Percentiles rank a stretch among this genome's conserved stretches.
Conservation (phyloP, 1,284 basidiomycete species). For the Sanguinoderma infundibulare region DNA sequence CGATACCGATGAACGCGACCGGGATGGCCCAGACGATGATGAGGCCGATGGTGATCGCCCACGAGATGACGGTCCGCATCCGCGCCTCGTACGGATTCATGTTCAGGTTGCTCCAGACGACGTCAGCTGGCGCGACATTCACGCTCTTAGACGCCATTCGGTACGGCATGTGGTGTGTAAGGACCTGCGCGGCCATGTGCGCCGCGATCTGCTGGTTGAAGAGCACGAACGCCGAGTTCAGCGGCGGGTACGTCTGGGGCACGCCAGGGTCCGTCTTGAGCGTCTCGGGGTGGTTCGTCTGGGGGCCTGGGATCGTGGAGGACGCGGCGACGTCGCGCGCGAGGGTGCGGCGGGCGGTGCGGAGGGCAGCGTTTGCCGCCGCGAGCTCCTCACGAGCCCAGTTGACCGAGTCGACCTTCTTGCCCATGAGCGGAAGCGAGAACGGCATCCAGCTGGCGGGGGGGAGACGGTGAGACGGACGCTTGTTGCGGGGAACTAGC, state of each 20-base stretch:
- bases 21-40: conserved; percentile 80
- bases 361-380: conserved; percentile 53
- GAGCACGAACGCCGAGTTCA: conserved; percentile 89
- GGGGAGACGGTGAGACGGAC: conserved; percentile 83
- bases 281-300: conserved; percentile 29
- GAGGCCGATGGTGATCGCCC: conserved; percentile 63
- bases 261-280: conserved; percentile 25
- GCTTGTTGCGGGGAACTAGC: conserved; percentile 68
- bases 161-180: conserved; percentile 82
- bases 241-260: conserved; percentile 62
- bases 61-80: conserved; percentile 64
- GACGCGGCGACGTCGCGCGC: conserved; percentile 34
- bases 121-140: conserved; percentile 83
- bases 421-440: conserved; percentile 65
- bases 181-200: conserved; percentile 78
- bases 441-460: conserved; percentile 58
- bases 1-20: conserved; percentile 85
- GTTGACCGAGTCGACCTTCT: conserved; percentile 92
- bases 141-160: conserved; percentile 72
- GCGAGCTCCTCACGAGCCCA: conserved; percentile 83
- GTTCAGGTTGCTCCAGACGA: conserved; percentile 89
- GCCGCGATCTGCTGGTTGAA: conserved; percentile 95
- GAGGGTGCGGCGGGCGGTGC: conserved; percentile 48
- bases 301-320: conserved; percentile 25
- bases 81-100: conserved; percentile 90